phyloP scores from a whole-genome alignment of 2,329 filamentous ascomycete species.

The Pseudogymnoascus destructans region DNA sequence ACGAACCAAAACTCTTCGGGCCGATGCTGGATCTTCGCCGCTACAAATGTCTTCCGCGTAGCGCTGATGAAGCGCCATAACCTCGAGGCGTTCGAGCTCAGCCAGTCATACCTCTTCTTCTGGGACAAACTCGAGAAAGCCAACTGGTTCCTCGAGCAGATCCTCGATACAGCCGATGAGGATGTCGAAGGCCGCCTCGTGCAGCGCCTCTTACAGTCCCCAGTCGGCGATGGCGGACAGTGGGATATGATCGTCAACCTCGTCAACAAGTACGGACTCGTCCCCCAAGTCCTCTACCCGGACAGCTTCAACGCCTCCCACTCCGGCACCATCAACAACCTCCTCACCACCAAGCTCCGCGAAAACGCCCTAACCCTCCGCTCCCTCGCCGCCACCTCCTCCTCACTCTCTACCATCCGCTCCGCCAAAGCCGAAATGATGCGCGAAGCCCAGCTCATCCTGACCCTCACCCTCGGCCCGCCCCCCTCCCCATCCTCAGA shows the following conservation, averaged over 20 bases:
- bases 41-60: conserved; percentile 85
- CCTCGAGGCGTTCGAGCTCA: conserved; percentile 70
- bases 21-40: conserved; percentile 83
- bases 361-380: conserved; percentile 67
- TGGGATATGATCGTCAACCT: conserved; percentile 89
- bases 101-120: conserved; percentile 78
- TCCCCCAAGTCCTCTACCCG: conserved; percentile 69
- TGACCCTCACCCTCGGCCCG: conserved; percentile 72
- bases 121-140: conserved; percentile 90
- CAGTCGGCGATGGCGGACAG: conserved; percentile 72
- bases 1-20: conserved; percentile 75
- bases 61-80: conserved; percentile 74
- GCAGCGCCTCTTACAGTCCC: conserved; percentile 51
- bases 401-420: conserved; percentile 24
- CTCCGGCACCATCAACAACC: conserved; percentile 53
- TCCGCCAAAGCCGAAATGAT: conserved; percentile 60
- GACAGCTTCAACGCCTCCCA: conserved; percentile 69
- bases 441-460: conserved; percentile 63
- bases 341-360: conserved; percentile 76
- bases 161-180: conserved; percentile 59
- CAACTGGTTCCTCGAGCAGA: conserved; percentile 78
- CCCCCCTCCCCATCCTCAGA: conserved; percentile 54
- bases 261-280: conserved; percentile 77
- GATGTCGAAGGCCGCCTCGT: conserved; percentile 62
- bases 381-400: conserved; percentile 32